Percentiles rank a stretch among this genome's conserved stretches.
Evolutionary conservation across 2,329 filamentous ascomycete species (phyloP).

Genomic region (Colletotrichum brevisporum): DNA sequence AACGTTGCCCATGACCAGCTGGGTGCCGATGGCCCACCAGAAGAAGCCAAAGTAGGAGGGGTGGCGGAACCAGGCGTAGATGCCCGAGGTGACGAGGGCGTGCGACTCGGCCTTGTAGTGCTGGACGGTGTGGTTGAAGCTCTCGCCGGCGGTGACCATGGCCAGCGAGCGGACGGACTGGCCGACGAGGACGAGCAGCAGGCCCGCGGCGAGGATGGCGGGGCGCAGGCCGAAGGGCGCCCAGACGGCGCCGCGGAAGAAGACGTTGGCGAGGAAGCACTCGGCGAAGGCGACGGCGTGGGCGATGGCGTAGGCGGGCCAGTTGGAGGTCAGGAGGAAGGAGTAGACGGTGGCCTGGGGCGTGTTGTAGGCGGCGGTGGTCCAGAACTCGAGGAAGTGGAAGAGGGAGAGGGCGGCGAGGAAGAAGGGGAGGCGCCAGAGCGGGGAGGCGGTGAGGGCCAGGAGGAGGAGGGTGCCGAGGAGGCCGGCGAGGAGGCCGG

Average conservation of each 20-base stretch:
- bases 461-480: conserved; percentile 51
- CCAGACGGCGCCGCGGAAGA: conserved; percentile 67
- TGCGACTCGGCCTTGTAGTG: conserved; percentile 78
- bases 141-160: conserved; percentile 90
- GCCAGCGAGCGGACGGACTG: conserved; percentile 84
- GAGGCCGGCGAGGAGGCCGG: conserved; percentile 54
- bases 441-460: conserved; percentile 57
- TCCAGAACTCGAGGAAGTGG: conserved; percentile 97
- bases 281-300: conserved; percentile 83
- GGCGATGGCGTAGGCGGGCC: conserved; percentile 85
- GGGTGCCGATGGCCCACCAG: conserved; percentile 97
- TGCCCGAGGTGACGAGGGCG: conserved; percentile 83
- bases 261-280: conserved; percentile 71
- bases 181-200: conserved; percentile 76
- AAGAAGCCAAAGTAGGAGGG: conserved; percentile 99
- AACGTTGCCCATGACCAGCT: conserved; percentile 88
- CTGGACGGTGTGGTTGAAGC: conserved; percentile 93
- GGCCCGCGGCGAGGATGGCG: conserved; percentile 67
- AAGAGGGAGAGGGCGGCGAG: conserved; percentile 79
- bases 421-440: conserved; percentile 78
- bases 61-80: conserved; percentile 84
- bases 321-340: conserved; percentile 89
- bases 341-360: conserved; percentile 78
- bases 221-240: conserved; percentile 60
- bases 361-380: conserved; percentile 88